Percentiles rank a stretch among this genome's conserved stretches.
Evolutionary conservation across 805 yeast species (phyloP).

Genomic region (Saccharomycopsis fermentans): DNA sequence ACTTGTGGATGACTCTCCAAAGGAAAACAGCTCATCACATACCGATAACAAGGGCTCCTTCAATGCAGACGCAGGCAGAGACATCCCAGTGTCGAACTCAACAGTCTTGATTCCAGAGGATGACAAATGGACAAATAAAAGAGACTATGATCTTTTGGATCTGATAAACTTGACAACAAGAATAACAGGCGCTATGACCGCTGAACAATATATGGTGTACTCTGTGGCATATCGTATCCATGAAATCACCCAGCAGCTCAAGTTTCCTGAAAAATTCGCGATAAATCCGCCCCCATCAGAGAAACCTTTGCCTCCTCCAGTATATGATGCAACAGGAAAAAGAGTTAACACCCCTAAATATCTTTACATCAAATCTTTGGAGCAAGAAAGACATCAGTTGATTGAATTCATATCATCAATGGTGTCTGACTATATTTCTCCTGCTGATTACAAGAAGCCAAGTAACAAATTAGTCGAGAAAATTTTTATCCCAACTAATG

Average conservation of each 20-base stretch:
- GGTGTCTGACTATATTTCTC: constrained; percentile 73
- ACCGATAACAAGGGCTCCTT: too few relatives aligned
- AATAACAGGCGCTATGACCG: constrained; percentile 42
- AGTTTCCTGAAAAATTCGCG: constrained; percentile 36
- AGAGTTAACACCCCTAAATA: constrained; percentile 78
- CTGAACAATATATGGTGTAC: constrained; percentile 75
- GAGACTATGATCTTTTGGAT: constrained; percentile 1
- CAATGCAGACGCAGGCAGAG: too few relatives aligned
- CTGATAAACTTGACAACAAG: constrained; percentile 27
- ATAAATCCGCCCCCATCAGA: constrained; percentile 36
- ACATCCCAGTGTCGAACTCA: background rate
- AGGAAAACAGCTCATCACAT: background rate
- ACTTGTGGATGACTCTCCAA: background rate
- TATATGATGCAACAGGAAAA: constrained; percentile 72
- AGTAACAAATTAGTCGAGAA: constrained; percentile 59
- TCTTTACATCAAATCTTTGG: constrained; percentile 50
- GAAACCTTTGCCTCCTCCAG: constrained; percentile 92
- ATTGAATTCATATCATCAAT: constrained; percentile 64
- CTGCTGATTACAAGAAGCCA: constrained; percentile 62
- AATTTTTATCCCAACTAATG: constrained; percentile 72
- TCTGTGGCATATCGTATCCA: constrained; percentile 63
- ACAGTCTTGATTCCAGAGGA: background rate
- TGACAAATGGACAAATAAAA: constrained; percentile 2
- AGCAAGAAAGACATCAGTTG: constrained; percentile 68
- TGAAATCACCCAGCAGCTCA: constrained; percentile 59